Evolutionary conservation across 164 flowering plant species (phyloP), one percentile per base, ranked within the genome.

Genomic region (Protea cynaroides): DNA sequence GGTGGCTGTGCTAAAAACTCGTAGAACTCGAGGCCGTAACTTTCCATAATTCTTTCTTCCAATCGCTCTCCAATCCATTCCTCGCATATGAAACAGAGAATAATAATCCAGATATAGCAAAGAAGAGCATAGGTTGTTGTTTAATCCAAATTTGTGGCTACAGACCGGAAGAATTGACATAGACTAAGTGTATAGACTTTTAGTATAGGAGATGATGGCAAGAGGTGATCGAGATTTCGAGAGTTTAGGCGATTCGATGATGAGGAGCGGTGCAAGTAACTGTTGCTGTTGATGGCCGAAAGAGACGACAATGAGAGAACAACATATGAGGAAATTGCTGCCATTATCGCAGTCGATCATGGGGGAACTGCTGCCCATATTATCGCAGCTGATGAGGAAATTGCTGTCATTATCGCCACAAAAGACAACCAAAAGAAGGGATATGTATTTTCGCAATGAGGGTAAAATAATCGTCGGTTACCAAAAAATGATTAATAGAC

Each of bases 21-120:
- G 62, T 81, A 74, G 6, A 87, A 81, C 77, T 93, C 73, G 25
- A 83, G 75, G 57, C 96, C 96, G 63, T 90, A 88, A 11, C 72
- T 71, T 58, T 88, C 85, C 82, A 74, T 25, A 85, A 72, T 67
- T 72, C 69, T 58, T 72, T 76, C 71, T 82, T 79, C 62, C 78
- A 71, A 46, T 75, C 78, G 40, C 49, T 78, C 19, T 57, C 63
- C 66, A 75, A 46, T 21, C 64, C 86, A 46, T 58, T 67, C 44
- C 63, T 74, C 23, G 81, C 54, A 24, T 80, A 85, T 80, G 75
- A 65, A 34, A 59, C 29, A 19, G 7, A 58, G 17, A n/a, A n/a
- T n/a, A 61, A 56, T 53, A 5, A 50, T 11, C 36, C 1, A 58
- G 4, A 13, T 6, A 23, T 13, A 57, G 43, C 12, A 8, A n/a